phyloP scores from a whole-genome alignment of 2,329 filamentous ascomycete genomes.

The Aspergillus persii region DNA sequence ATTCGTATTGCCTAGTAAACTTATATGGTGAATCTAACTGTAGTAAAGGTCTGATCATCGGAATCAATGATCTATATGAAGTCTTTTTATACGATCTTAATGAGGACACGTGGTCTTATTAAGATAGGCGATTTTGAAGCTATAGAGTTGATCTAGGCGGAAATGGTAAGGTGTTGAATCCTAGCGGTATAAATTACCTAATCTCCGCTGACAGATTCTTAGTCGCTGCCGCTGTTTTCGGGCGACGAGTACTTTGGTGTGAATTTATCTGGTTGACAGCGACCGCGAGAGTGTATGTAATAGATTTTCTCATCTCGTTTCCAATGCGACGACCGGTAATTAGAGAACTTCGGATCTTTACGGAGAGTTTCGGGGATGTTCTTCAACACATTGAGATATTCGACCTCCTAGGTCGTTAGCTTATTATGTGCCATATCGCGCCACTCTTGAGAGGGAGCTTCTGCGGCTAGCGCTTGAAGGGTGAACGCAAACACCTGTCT shows the following conservation, averaged over 20 bases:
- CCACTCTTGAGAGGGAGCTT: constrained; percentile 24
- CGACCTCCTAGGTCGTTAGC: constrained; percentile 23
- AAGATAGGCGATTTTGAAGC: no score
- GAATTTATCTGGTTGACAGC: constrained; percentile 12
- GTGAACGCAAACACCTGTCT: constrained; percentile 33
- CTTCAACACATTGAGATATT: constrained; percentile 21
- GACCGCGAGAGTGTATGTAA: constrained; percentile 19
- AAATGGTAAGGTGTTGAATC: no score
- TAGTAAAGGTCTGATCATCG: no score
- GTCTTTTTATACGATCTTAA: no score
- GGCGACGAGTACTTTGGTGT: constrained; percentile 14
- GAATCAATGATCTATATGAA: no score
- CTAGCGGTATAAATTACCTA: no score
- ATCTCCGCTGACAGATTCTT: not conserved
- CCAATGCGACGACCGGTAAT: constrained; percentile 25
- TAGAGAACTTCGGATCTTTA: constrained; percentile 18
- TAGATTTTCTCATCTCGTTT: constrained; percentile 17
- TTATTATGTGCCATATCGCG: constrained; percentile 15
- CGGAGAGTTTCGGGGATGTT: constrained; percentile 25
- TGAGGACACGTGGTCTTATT: no score
- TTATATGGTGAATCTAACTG: no score
- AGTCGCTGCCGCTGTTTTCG: constrained; percentile 19
- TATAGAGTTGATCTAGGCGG: no score
- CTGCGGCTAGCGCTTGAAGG: constrained; percentile 26
- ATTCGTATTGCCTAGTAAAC: no score